Percentiles rank a stretch among this genome's conserved stretches.
phyloP scores from a whole-genome alignment of 345 rosid species.

The Eucalyptus cloeziana region DNA sequence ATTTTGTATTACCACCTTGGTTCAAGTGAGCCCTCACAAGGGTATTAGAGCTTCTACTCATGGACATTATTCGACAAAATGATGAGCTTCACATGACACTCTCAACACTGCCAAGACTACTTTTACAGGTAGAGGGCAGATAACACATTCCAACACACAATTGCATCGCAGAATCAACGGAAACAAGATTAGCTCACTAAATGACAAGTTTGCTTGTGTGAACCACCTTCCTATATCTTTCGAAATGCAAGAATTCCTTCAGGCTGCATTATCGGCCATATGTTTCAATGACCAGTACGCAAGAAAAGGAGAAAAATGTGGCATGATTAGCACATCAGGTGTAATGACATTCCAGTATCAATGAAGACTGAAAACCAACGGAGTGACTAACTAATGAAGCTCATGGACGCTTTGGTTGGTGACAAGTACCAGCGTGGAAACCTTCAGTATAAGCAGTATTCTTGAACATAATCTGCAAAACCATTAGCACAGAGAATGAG shows the following conservation, averaged over 20 bases:
- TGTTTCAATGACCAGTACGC: background rate
- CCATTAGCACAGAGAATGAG: background rate
- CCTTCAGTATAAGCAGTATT: conserved; percentile 79
- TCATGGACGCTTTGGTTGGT: conserved; percentile 21
- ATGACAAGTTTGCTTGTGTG: background rate
- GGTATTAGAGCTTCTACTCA: background rate
- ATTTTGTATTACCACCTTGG: background rate
- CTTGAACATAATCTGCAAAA: conserved; percentile 67
- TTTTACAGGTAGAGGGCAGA: background rate
- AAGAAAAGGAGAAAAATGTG: background rate
- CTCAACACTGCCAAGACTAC: background rate
- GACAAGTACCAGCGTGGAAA: conserved; percentile 47
- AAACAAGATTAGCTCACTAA: background rate
- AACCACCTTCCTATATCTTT: background rate
- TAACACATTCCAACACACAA: background rate
- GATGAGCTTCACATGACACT: background rate
- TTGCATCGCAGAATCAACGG: background rate
- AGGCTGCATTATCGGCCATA: background rate
- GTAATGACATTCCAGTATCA: background rate
- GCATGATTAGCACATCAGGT: background rate
- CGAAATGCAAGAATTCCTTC: background rate
- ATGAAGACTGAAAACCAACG: background rate
- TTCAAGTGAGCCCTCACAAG: background rate
- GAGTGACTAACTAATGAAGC: background rate
- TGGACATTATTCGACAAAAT: background rate